Evolutionary conservation across 2,329 filamentous ascomycete species (phyloP).

Genomic region (Sclerotinia glacialis): DNA sequence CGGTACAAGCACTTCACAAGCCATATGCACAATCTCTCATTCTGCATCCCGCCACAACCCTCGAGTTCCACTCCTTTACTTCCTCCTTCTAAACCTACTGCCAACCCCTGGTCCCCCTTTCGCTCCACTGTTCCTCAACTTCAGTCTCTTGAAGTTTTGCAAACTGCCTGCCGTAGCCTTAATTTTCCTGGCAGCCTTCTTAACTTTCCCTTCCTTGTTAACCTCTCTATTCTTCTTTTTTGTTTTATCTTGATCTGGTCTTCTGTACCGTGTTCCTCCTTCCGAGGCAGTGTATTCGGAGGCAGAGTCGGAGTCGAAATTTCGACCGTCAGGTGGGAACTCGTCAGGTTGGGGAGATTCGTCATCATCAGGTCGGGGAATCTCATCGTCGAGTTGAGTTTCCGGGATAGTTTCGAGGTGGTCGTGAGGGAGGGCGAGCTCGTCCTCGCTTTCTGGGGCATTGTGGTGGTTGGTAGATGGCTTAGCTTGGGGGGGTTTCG

Average conservation of each 20-base stretch:
- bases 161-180: conserved; percentile 58
- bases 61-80: conserved; percentile 28
- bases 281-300: conserved; percentile 40
- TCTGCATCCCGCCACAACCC: background rate
- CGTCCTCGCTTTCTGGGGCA: conserved; percentile 41
- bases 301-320: conserved; percentile 37
- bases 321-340: conserved; percentile 33
- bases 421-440: conserved; percentile 34
- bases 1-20: background rate
- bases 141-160: conserved; percentile 61
- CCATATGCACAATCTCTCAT: background rate
- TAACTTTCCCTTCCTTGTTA: conserved; percentile 44
- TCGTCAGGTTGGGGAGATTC: background rate
- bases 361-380: background rate
- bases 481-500: conserved; percentile 46
- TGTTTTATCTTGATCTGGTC: conserved; percentile 36
- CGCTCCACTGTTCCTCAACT: conserved; percentile 59
- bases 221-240: conserved; percentile 28
- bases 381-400: conserved; percentile 29
- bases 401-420: conserved; percentile 29
- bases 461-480: conserved; percentile 37
- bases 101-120: conserved; percentile 59
- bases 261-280: conserved; percentile 39
- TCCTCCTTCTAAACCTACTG: conserved; percentile 56
- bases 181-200: conserved; percentile 57